phyloP scores from a whole-genome alignment of 768 basidiomycete species.

The Pulveroboletus sp. region DNA sequence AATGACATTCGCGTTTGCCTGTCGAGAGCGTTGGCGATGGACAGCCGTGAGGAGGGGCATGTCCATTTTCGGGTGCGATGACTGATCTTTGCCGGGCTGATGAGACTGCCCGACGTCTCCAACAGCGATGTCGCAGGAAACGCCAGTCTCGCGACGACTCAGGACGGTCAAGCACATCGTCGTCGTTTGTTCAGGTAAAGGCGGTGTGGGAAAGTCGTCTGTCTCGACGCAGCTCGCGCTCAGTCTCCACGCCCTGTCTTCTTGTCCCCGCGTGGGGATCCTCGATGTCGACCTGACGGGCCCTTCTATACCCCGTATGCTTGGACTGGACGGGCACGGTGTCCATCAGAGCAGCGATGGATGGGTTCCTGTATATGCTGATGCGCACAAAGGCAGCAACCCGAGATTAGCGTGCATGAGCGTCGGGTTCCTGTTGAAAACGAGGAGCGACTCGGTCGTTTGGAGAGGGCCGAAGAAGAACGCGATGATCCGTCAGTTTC shows the following conservation, averaged over 20 bases:
- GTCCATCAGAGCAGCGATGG: slow-evolving; percentile 94
- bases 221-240: slow-evolving; percentile 89
- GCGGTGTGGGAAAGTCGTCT: slow-evolving; percentile 98
- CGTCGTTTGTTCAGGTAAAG: slow-evolving; percentile 93
- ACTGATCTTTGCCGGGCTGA: neutral
- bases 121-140: slow-evolving; percentile 35
- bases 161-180: slow-evolving; percentile 76
- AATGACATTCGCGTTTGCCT: neutral
- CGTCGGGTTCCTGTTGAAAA: slow-evolving; percentile 90
- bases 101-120: too few relatives aligned
- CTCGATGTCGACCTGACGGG: slow-evolving; percentile 93
- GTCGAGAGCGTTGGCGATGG: too few relatives aligned
- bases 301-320: slow-evolving; percentile 92
- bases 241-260: slow-evolving; percentile 68
- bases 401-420: slow-evolving; percentile 90
- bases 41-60: too few relatives aligned
- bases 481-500: slow-evolving; percentile 94
- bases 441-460: slow-evolving; percentile 87
- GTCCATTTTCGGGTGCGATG: neutral
- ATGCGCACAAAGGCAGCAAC: slow-evolving; percentile 46
- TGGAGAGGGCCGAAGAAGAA: slow-evolving; percentile 99
- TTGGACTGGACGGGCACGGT: slow-evolving; percentile 79
- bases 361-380: slow-evolving; percentile 98
- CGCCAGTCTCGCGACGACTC: slow-evolving; percentile 69
- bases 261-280: slow-evolving; percentile 73